A percentile compares a stretch with the other conserved stretches of the same genome.
These are phyloP conservation scores for Polytrichum commune DNA, from an alignment of 225 moss, liverwort and hornwort genomes.

Conservation along the genomic window DNA sequence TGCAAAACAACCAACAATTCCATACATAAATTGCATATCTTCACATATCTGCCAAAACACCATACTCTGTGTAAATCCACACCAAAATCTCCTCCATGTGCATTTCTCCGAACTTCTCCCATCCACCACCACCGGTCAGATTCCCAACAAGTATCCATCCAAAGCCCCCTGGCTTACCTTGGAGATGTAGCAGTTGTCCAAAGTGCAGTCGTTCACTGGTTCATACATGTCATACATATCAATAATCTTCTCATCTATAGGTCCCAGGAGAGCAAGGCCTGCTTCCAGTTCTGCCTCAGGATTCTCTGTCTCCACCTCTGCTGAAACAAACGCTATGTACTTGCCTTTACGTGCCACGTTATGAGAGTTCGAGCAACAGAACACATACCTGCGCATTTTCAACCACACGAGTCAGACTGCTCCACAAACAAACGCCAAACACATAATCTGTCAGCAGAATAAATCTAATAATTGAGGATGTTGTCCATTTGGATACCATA, in stretches of 20 bases:
- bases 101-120: too few relatives aligned
- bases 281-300: constrained; percentile 82
- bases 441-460: too few relatives aligned
- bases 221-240: constrained; percentile 88
- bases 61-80: too few relatives aligned
- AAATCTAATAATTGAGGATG: too few relatives aligned
- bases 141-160: neutral
- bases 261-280: constrained; percentile 87
- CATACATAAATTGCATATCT: too few relatives aligned
- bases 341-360: constrained; percentile 93
- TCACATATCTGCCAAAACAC: too few relatives aligned
- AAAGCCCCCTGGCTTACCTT: constrained; percentile 34
- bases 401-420: too few relatives aligned
- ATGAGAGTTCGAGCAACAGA: constrained; percentile 96
- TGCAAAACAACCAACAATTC: constrained; percentile 18
- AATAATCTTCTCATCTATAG: constrained; percentile 75
- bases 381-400: constrained; percentile 68
- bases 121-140: too few relatives aligned
- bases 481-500: too few relatives aligned
- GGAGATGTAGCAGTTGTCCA: constrained; percentile 89
- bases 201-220: constrained; percentile 80
- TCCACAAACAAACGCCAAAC: too few relatives aligned
- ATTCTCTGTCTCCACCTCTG: constrained; percentile 82
- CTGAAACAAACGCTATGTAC: constrained; percentile 93
- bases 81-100: too few relatives aligned